A percentile compares a stretch with the other conserved stretches of the same genome.
phyloP scores from a whole-genome alignment of 2,329 filamentous ascomycete genomes.

The Macrophomina tecta region DNA sequence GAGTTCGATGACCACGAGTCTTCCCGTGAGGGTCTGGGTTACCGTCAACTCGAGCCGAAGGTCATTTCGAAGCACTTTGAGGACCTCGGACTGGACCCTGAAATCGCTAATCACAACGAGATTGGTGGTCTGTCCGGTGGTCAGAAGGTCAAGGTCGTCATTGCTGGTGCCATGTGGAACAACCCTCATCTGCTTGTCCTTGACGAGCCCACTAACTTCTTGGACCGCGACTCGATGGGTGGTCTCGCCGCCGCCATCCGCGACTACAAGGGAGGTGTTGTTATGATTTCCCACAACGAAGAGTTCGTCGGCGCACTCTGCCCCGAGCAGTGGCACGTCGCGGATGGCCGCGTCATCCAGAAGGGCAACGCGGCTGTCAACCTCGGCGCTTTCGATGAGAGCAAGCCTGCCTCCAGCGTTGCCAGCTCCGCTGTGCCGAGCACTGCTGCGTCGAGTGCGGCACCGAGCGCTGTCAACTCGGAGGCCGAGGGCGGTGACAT shows the following conservation, averaged over 20 bases:
- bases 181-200: slow-evolving; percentile 97
- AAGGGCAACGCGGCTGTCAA: slow-evolving; percentile 77
- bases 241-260: slow-evolving; percentile 97
- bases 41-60: slow-evolving; percentile 89
- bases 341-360: slow-evolving; percentile 83
- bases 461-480: slow-evolving; percentile 72
- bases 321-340: slow-evolving; percentile 95
- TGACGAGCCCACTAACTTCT: slow-evolving; percentile 98
- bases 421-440: slow-evolving; percentile 52
- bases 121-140: slow-evolving; percentile 95
- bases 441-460: slow-evolving; percentile 46
- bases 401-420: slow-evolving; percentile 66
- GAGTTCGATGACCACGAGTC: slow-evolving; percentile 99
- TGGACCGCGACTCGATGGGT: slow-evolving; percentile 96
- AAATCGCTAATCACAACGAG: slow-evolving; percentile 98
- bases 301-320: slow-evolving; percentile 97
- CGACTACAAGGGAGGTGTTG: slow-evolving; percentile 96
- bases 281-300: slow-evolving; percentile 99
- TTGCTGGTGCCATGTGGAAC: slow-evolving; percentile 80
- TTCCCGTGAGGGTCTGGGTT: slow-evolving; percentile 96
- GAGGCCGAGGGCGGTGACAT: slow-evolving; percentile 80
- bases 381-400: slow-evolving; percentile 87
- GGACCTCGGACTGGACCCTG: slow-evolving; percentile 91
- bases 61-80: slow-evolving; percentile 98
- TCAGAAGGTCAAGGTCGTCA: slow-evolving; percentile 98